Percentiles rank a stretch among this genome's conserved stretches.
Evolutionary conservation across 1,284 basidiomycete species (phyloP).

Genomic region (Boletellus deceptivus): DNA sequence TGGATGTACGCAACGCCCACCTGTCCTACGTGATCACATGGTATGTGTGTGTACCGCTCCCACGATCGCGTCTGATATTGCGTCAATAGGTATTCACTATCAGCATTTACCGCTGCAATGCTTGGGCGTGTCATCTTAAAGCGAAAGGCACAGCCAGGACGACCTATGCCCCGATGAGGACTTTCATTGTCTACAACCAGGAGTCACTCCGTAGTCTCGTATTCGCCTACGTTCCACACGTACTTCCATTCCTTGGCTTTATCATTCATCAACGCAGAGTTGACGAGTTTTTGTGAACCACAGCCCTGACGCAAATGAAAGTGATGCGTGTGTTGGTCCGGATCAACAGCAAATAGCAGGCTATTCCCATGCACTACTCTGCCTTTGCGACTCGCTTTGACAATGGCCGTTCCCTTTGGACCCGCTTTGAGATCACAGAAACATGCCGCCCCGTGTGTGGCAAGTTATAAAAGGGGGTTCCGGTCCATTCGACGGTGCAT

Average conservation of each 20-base stretch:
- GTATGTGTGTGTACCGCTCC: conserved; percentile 42
- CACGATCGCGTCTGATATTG: conserved; percentile 2
- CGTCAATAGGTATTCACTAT: conserved; percentile 63
- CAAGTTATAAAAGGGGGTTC: conserved; percentile 12
- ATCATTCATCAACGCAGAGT: neutral
- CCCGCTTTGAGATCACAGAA: conserved; percentile 1
- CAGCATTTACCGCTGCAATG: conserved; percentile 55
- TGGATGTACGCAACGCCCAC: conserved; percentile 94
- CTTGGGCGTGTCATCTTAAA: conserved; percentile 31
- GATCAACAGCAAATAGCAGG: conserved; percentile 6
- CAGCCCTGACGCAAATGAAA: conserved; percentile 4
- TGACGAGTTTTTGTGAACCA: neutral
- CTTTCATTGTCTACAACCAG: neutral
- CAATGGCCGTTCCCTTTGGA: conserved; percentile 8
- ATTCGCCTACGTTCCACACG: conserved; percentile 1
- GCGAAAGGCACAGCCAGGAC: conserved; percentile 26
- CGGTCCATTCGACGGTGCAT: neutral
- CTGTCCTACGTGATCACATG: conserved; percentile 95
- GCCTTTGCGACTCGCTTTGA: conserved; percentile 8
- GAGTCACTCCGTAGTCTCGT: conserved; percentile 5
- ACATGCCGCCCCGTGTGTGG: conserved; percentile 7
- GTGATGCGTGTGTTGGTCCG: neutral
- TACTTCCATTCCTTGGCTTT: neutral
- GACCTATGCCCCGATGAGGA: conserved; percentile 28
- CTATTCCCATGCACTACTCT: conserved; percentile 10